These are phyloP conservation scores for Cucumis sativus DNA, from an alignment of 306 rosid genomes.

Conservation along the genomic window Cucumber_9930_V3 NC_026657.2:40438001-40438500, in stretches of 20 bases:
- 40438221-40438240: not conserved
- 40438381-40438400: no score
- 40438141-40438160: not conserved
- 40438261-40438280: not conserved
- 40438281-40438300: not conserved
- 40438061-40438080: not conserved
- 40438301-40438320: not conserved
- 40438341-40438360: not conserved
- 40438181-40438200: not conserved
- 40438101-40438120: not conserved
- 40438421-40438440: no score
- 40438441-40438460: no score
- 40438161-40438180: not conserved
- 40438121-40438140: not conserved
- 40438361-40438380: not conserved
- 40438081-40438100: not conserved
- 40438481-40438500: no score
- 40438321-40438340: not conserved
- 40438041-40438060: not conserved
- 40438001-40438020: conserved; percentile 56
- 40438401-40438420: no score
- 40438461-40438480: no score
- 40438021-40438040: conserved; percentile 42
- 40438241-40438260: not conserved
- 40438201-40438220: not conserved